Evolutionary conservation across 2,329 filamentous ascomycete genomes (phyloP).

Genomic region (Chalaropsis thielavioides): DNA sequence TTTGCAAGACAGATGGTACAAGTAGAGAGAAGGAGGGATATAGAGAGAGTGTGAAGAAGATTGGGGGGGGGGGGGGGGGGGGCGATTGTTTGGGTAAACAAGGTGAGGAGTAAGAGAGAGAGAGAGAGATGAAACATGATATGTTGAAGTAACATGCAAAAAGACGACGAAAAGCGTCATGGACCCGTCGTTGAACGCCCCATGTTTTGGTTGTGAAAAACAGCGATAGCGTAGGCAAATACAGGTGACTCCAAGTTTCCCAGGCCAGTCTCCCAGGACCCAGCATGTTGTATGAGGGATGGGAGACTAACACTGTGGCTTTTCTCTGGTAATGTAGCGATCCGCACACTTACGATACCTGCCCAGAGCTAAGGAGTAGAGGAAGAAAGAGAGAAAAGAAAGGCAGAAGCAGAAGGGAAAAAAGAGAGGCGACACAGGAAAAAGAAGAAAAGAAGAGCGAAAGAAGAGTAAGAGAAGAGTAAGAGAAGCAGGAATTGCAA

Average conservation of each 20-base stretch:
- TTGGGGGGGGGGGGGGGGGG: background rate
- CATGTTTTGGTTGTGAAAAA: slow-evolving; percentile 80
- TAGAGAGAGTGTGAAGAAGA: background rate
- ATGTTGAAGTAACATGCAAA: slow-evolving; percentile 17
- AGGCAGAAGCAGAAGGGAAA: background rate
- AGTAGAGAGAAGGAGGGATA: background rate
- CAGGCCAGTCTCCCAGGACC: slow-evolving; percentile 28
- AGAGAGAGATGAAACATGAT: slow-evolving; percentile 24
- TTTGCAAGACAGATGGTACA: background rate
- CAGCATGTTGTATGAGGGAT: slow-evolving; percentile 55
- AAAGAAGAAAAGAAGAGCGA: background rate
- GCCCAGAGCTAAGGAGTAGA: slow-evolving; percentile 18
- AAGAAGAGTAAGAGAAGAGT: background rate
- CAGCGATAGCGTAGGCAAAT: slow-evolving; percentile 52
- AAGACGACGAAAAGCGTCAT: slow-evolving; percentile 47
- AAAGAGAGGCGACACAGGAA: background rate
- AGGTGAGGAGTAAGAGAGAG: slow-evolving; percentile 20
- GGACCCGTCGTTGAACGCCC: slow-evolving; percentile 64
- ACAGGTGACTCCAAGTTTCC: slow-evolving; percentile 47
- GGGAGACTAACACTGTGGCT: slow-evolving; percentile 21
- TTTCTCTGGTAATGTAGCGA: slow-evolving; percentile 19
- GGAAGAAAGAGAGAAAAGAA: slow-evolving; percentile 7
- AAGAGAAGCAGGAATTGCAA: background rate
- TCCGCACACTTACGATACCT: slow-evolving; percentile 16
- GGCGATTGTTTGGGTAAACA: slow-evolving; percentile 18